Base-by-base conservation (phyloP, 2,329 filamentous ascomycete species). In the Pezicula radicicola region DNA sequence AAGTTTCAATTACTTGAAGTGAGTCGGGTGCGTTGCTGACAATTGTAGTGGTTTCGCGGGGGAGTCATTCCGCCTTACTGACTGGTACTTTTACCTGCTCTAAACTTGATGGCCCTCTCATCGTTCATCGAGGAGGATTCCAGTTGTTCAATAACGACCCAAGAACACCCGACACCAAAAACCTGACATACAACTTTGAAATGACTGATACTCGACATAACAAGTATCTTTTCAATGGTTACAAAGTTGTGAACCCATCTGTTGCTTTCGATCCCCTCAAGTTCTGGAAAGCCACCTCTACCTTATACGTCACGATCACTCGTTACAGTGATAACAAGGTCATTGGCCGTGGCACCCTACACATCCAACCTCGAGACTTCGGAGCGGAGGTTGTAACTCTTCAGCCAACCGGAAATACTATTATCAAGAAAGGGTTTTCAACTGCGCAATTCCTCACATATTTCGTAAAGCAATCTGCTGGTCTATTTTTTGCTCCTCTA, bases 201-300 rank as follows among this genome's bases (percentile, higher is more conserved):
- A 75, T 85, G 72, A 68, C 70, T 33, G 77, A 77, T 9, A 69
- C 75, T 10, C 69, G 78, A 52, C 78, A 77, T 13, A 67, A 71
- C 39, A 70, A 66, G 41, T 72, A 82, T 40, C 75, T 77, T 50
- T 79, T 85, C 60, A 72, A 81, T 53, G 81, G 81, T 1, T 80
- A 78, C 67, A 85, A 85, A 64, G 70, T 78, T 2, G 73, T 85
- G 42, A 77, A 84, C 64, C 75, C 81, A 6, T 77, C 77, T 0
- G 77, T 80, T 0, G 78, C 80, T 1, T 69, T 84, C 42, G 74
- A 76, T 3, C 73, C 76, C 2, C 52, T 69, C 19, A 72, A 77
- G 55, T 78, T 85, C 49, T 85, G 81, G 82, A 72, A 70, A 46
- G 77, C 81, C 2, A 83, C 80, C 1, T 81, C 74, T 19, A 83